phyloP scores from a whole-genome alignment of 441 rosid species.

The Mallotus japonicus region DNA sequence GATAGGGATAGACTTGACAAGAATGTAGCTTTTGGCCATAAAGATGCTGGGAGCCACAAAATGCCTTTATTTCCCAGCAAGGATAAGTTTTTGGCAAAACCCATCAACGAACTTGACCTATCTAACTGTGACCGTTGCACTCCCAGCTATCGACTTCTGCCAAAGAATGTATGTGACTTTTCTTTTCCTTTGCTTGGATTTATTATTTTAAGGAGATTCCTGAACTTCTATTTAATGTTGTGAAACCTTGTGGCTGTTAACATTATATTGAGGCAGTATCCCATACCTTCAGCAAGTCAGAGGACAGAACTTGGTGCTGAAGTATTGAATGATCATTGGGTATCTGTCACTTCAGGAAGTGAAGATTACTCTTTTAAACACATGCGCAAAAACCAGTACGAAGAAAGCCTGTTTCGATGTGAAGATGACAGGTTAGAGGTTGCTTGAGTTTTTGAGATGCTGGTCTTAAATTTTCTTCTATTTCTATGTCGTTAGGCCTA shows the following conservation, averaged over 20 bases:
- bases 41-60: conserved; percentile 57
- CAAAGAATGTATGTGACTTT: conserved; percentile 64
- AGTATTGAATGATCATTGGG: conserved; percentile 97
- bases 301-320: conserved; percentile 78
- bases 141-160: conserved; percentile 97
- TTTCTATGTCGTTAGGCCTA: not conserved
- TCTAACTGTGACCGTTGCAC: conserved; percentile 96
- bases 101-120: conserved; percentile 93
- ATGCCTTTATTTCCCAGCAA: conserved; percentile 57
- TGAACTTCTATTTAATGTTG: conserved; percentile 20
- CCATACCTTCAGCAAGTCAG: conserved; percentile 77
- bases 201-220: conserved; percentile 12
- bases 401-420: conserved; percentile 94
- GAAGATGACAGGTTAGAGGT: conserved; percentile 92
- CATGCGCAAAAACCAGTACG: conserved; percentile 98
- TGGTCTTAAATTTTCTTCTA: not conserved
- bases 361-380: conserved; percentile 99
- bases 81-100: conserved; percentile 76
- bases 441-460: conserved; percentile 13
- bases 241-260: conserved; percentile 21
- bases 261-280: conserved; percentile 63
- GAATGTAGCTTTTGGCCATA: conserved; percentile 47
- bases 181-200: conserved; percentile 14
- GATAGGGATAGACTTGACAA: conserved; percentile 86
- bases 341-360: conserved; percentile 98